Conservation (phyloP, 257 asterid species). For the Nicotiana obtusifolia region DNA sequence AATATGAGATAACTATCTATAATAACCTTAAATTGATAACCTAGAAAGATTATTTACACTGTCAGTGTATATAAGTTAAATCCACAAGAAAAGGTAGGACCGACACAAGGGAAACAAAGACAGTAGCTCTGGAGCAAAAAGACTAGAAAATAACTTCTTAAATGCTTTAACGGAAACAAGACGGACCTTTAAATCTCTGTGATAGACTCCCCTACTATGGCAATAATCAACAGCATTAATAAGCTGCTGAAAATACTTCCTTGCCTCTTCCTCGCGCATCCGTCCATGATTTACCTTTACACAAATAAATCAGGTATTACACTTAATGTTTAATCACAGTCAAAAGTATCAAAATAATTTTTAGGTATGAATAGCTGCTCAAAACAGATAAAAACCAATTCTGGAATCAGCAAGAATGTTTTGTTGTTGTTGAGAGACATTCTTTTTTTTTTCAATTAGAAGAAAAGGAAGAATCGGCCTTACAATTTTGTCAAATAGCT, state of each 20-base stretch:
- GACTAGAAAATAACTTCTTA: background rate
- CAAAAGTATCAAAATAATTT: background rate
- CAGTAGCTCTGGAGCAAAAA: background rate
- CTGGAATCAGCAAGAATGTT: background rate
- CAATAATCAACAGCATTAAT: constrained; percentile 86
- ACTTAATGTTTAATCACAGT: background rate
- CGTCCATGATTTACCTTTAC: constrained; percentile 76
- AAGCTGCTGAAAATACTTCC: constrained; percentile 87
- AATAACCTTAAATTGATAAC: background rate
- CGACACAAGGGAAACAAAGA: too few relatives aligned
- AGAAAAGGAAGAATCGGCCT: constrained; percentile 22
- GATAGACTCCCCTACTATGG: constrained; percentile 94
- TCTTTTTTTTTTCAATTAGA: background rate
- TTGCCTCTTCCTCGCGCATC: constrained; percentile 83
- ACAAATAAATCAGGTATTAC: background rate
- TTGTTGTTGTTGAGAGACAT: too few relatives aligned
- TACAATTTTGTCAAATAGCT: constrained; percentile 92
- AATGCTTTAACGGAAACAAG: background rate
- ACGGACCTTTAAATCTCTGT: constrained; percentile 79
- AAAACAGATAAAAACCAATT: background rate
- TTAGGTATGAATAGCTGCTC: background rate
- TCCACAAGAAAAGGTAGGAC: background rate
- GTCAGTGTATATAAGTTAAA: background rate
- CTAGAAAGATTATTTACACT: background rate
- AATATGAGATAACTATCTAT: background rate